Percentiles rank a stretch among this genome's conserved stretches.
Evolutionary conservation across 768 basidiomycete genomes (phyloP).

Genomic region (Boletus pseudo-olivaceus): DNA sequence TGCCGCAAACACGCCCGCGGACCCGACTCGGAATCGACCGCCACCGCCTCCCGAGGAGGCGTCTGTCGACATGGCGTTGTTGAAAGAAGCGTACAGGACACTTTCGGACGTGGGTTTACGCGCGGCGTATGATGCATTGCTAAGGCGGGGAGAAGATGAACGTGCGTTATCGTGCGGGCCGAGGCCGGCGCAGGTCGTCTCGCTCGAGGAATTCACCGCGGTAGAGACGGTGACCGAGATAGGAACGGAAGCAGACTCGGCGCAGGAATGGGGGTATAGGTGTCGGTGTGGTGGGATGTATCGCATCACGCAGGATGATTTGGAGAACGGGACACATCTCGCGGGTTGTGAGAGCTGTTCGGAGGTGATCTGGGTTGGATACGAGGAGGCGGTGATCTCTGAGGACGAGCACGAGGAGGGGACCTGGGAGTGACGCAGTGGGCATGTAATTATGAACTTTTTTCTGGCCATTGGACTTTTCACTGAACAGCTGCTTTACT

Average conservation of each 20-base stretch:
- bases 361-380: slow-evolving; percentile 80
- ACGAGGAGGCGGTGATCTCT: slow-evolving; percentile 47
- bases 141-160: slow-evolving; percentile 6
- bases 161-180: slow-evolving; percentile 33
- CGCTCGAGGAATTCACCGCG: slow-evolving; percentile 63
- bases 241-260: slow-evolving; percentile 31
- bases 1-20: slow-evolving; percentile 19
- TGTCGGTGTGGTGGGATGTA: slow-evolving; percentile 79
- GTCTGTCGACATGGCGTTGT: slow-evolving; percentile 45
- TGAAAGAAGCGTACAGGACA: slow-evolving; percentile 66
- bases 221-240: background rate
- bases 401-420: background rate
- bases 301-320: slow-evolving; percentile 48
- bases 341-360: slow-evolving; percentile 74
- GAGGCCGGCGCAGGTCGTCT: slow-evolving; percentile 74
- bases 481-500: background rate
- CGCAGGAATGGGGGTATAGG: slow-evolving; percentile 46
- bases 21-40: background rate
- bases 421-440: background rate
- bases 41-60: background rate
- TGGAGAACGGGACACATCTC: slow-evolving; percentile 72
- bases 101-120: slow-evolving; percentile 53
- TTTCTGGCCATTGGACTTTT: background rate
- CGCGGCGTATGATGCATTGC: slow-evolving; percentile 44
- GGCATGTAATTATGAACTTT: background rate